Percentiles rank a stretch among this genome's conserved stretches.
Conservation (phyloP, 352 stramenopile species). For the Phytophthora fragariaefolia region DNA sequence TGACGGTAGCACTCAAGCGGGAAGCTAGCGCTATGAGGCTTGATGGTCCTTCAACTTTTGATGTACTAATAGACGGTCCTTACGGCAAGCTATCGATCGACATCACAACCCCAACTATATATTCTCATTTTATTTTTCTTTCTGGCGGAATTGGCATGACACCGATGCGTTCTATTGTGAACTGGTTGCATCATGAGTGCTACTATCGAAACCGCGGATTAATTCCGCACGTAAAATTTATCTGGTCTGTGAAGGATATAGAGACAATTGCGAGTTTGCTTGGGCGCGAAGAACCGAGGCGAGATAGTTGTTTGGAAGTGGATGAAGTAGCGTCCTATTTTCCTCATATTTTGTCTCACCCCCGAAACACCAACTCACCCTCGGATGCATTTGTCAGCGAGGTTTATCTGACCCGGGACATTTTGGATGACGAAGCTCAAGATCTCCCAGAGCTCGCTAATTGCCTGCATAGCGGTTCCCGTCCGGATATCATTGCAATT, state of each 20-base stretch:
- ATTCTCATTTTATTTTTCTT: slow-evolving; percentile 62
- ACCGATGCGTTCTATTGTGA: slow-evolving; percentile 57
- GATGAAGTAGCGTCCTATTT: slow-evolving; percentile 45
- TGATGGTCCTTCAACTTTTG: slow-evolving; percentile 29
- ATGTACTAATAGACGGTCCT: slow-evolving; percentile 56
- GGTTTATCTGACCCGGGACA: slow-evolving; percentile 36
- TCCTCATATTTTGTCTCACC: slow-evolving; percentile 38
- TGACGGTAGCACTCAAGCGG: slow-evolving; percentile 41
- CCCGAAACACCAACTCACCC: slow-evolving; percentile 30
- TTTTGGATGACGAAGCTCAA: slow-evolving; percentile 42
- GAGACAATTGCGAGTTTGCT: slow-evolving; percentile 49
- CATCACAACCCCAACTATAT: slow-evolving; percentile 40
- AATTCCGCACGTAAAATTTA: slow-evolving; percentile 57
- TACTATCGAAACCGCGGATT: slow-evolving; percentile 32
- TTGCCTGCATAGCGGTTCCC: slow-evolving; percentile 37
- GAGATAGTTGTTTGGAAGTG: slow-evolving; percentile 41
- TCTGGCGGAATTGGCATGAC: slow-evolving; percentile 60
- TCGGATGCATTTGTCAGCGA: slow-evolving; percentile 42
- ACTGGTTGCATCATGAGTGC: slow-evolving; percentile 45
- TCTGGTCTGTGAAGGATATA: slow-evolving; percentile 59
- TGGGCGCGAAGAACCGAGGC: slow-evolving; percentile 32
- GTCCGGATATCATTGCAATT: slow-evolving; percentile 38
- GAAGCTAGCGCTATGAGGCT: slow-evolving; percentile 42
- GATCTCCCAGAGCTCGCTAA: slow-evolving; percentile 40
- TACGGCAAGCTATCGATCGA: slow-evolving; percentile 58